Base-by-base conservation (phyloP, 179 eudicot genomes). In the Corrigiola litoralis region DNA sequence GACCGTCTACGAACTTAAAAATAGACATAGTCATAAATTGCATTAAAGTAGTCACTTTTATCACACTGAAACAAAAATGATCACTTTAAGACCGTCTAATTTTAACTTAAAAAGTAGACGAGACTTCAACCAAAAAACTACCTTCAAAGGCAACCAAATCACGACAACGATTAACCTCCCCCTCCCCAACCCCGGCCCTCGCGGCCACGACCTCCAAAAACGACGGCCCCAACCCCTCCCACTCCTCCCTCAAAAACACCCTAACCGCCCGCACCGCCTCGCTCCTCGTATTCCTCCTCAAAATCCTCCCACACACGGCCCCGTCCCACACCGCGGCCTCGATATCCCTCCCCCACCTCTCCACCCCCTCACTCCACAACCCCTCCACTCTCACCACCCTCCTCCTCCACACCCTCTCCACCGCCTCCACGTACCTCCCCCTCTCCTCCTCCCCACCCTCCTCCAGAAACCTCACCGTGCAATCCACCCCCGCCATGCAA, bases 331-430 rank as follows among this genome's bases (percentile, higher is more conserved):
- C 71, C 0, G 89, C 95, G 5, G 70, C 81, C 70, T 87, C 92
- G 2, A 87, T 40, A 5, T 82, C 90, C 12, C 48, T 78, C 67
- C 31, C 66, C 89, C 88, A 84, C 6, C 18, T 21, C 37, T 10
- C 6, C 77, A 82, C 60, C 29, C 77, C 81, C 28, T 87, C 87
- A 34, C 80, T 81, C 12, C 64, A 66, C 70, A 92, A 69, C 14
- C 85, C 80, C 13, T 70, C 80, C 79, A 85, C 65, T 29, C 49
- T 61, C 50, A 63, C 53, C 29, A 85, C 76, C 79, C 85, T 79
- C 25, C 60, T 67, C 60, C 77, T 72, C 98, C 96, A 89, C 3
- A 92, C 27, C 52, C 79, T 75, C 75, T 78, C 81, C 70, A 87
- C 87, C 1, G 65, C 73, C 1, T 82, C 84, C 16, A 81, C 65